Conservation (phyloP, 2,329 filamentous ascomycete species). For the Colletotrichum ledebouriae region DNA sequence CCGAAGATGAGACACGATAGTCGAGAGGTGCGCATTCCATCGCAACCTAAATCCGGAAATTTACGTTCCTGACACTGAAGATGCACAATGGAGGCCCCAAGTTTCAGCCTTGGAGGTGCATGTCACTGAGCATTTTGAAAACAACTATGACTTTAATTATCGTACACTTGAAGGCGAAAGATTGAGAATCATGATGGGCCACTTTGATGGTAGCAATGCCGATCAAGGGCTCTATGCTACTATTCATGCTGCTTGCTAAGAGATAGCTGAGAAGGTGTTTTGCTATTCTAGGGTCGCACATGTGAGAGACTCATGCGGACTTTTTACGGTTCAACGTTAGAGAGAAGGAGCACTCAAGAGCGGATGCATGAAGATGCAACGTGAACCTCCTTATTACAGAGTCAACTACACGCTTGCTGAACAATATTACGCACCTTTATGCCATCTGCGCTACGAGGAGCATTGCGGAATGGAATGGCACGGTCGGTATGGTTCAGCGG, state of each 20-base stretch:
- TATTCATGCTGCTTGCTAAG: not conserved
- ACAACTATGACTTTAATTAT: not conserved
- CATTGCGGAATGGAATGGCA: constrained; percentile 2
- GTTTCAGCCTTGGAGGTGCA: constrained; percentile 12
- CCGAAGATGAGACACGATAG: too few relatives aligned
- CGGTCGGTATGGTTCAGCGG: not conserved
- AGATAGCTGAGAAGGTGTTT: not conserved
- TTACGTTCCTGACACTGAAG: not conserved
- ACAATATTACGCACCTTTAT: not conserved
- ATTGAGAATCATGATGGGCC: not conserved
- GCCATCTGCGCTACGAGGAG: not conserved
- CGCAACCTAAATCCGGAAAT: too few relatives aligned
- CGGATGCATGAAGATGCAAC: not conserved
- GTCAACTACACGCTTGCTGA: not conserved
- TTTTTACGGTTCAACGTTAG: constrained; percentile 11
- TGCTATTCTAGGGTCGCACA: not conserved
- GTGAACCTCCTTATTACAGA: not conserved
- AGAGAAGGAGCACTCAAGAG: not conserved
- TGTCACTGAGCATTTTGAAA: not conserved
- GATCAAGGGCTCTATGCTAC: not conserved
- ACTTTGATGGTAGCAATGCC: not conserved
- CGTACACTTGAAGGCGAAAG: not conserved
- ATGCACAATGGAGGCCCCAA: not conserved
- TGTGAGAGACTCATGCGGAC: not conserved
- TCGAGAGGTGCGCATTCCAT: too few relatives aligned